Evolutionary conservation across 2,329 filamentous ascomycete genomes (phyloP).

Genomic region (Sporothrix pseudoabietina): DNA sequence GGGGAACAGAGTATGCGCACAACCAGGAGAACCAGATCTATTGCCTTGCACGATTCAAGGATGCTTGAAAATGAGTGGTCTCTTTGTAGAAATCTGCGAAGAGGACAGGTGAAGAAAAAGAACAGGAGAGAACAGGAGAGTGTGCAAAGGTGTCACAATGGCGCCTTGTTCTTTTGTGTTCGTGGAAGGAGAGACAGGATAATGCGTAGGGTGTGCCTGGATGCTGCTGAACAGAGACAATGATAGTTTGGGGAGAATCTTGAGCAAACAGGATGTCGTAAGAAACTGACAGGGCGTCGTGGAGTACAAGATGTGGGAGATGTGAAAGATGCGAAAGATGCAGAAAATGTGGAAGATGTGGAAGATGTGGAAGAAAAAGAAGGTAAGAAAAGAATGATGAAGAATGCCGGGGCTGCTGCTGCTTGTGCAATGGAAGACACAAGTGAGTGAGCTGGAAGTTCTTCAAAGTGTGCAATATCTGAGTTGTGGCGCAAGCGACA

Average conservation of each 20-base stretch:
- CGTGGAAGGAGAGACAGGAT: neutral
- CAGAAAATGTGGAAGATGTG: neutral
- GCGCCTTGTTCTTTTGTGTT: neutral
- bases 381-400: neutral
- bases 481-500: conserved; percentile 1
- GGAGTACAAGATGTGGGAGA: neutral
- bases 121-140: neutral
- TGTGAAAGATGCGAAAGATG: no score
- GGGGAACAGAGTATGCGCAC: neutral
- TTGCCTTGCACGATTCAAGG: neutral
- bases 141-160: neutral
- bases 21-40: neutral
- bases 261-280: neutral
- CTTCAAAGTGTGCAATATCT: neutral
- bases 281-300: neutral
- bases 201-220: neutral
- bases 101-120: neutral
- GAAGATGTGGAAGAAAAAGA: neutral
- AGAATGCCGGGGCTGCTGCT: neutral
- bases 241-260: neutral
- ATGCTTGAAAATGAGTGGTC: neutral
- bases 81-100: neutral
- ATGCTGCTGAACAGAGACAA: neutral
- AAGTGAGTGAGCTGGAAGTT: conserved; percentile 19
- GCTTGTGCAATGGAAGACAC: conserved; percentile 11